A percentile compares a stretch with the other conserved stretches of the same genome.
Conservation (phyloP, 805 yeast species). For the Yarrowia phangngaensis region DNA sequence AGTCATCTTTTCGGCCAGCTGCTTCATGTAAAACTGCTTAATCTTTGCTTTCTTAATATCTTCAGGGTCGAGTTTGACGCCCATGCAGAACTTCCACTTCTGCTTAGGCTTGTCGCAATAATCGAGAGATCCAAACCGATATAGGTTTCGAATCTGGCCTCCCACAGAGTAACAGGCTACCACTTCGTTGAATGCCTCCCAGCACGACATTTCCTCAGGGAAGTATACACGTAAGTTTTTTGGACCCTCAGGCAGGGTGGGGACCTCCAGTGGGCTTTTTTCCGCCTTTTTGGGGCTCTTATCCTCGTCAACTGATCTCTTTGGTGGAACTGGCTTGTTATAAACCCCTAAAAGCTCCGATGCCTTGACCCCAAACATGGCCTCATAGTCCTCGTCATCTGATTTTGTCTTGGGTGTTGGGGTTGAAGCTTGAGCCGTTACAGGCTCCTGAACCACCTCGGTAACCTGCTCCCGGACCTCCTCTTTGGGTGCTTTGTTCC, state of each 20-base stretch:
- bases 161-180: conserved; percentile 85
- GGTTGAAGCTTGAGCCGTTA: conserved; percentile 7
- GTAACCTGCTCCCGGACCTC: conserved; percentile 3
- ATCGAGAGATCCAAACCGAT: conserved; percentile 75
- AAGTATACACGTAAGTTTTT: conserved; percentile 31
- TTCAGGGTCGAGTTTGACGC: conserved; percentile 54
- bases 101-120: conserved; percentile 65
- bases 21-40: conserved; percentile 65
- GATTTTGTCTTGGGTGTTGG: conserved; percentile 23
- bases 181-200: conserved; percentile 82
- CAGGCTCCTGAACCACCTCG: conserved; percentile 6
- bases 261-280: conserved; percentile 16
- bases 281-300: background rate
- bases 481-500: conserved; percentile 19
- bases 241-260: conserved; percentile 15
- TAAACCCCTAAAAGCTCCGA: conserved; percentile 19
- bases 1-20: conserved; percentile 56
- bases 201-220: conserved; percentile 58
- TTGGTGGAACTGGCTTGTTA: conserved; percentile 15
- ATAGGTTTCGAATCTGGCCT: conserved; percentile 80
- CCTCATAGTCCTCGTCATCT: conserved; percentile 25
- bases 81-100: conserved; percentile 77
- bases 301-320: background rate
- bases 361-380: conserved; percentile 22
- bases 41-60: conserved; percentile 50